These are phyloP conservation scores for Verticillium nonalfalfae DNA, from an alignment of 2,329 filamentous ascomycete genomes.

Conservation along the genomic window DNA sequence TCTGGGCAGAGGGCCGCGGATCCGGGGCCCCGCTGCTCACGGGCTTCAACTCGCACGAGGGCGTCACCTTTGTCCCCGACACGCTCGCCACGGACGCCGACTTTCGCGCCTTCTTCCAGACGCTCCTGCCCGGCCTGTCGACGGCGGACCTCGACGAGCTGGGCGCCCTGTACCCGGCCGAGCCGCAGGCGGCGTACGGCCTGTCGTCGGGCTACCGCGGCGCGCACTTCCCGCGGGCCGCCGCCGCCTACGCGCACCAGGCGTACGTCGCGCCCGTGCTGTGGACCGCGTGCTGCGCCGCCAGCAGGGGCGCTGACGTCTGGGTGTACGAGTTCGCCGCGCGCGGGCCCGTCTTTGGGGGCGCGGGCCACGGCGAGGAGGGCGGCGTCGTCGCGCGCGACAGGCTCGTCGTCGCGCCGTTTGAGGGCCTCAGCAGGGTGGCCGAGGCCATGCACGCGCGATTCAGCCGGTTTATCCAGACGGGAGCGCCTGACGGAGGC, in stretches of 20 bases:
- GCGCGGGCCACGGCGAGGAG: constrained; percentile 43
- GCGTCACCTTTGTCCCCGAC: constrained; percentile 54
- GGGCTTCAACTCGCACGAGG: constrained; percentile 67
- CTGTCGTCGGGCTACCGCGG: constrained; percentile 30
- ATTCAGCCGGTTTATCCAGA: constrained; percentile 31
- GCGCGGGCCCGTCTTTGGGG: constrained; percentile 24
- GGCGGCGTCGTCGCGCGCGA: constrained; percentile 36
- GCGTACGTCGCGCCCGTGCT: constrained; percentile 59
- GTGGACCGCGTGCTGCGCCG: constrained; percentile 46
- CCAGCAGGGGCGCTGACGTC: constrained; percentile 21
- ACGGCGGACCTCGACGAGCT: constrained; percentile 46
- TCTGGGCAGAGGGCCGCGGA: constrained; percentile 46
- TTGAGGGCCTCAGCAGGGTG: constrained; percentile 28
- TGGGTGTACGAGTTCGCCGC: constrained; percentile 58
- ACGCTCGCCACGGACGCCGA: constrained; percentile 31
- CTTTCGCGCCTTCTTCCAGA: constrained; percentile 55
- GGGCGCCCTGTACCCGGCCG: constrained; percentile 51
- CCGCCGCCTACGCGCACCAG: constrained; percentile 57
- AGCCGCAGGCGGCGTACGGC: constrained; percentile 25
- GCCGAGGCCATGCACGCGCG: constrained; percentile 35
- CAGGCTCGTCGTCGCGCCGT: constrained; percentile 21
- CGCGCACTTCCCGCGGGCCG: constrained; percentile 48
- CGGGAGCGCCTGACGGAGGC: constrained; percentile 10
- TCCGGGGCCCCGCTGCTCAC: constrained; percentile 54
- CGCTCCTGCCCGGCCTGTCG: constrained; percentile 52